A percentile compares a stretch with the other conserved stretches of the same genome.
These are phyloP conservation scores for Aspergillus fumigatiaffinis DNA, from an alignment of 2,329 filamentous ascomycete species.

Conservation along the genomic window DNA sequence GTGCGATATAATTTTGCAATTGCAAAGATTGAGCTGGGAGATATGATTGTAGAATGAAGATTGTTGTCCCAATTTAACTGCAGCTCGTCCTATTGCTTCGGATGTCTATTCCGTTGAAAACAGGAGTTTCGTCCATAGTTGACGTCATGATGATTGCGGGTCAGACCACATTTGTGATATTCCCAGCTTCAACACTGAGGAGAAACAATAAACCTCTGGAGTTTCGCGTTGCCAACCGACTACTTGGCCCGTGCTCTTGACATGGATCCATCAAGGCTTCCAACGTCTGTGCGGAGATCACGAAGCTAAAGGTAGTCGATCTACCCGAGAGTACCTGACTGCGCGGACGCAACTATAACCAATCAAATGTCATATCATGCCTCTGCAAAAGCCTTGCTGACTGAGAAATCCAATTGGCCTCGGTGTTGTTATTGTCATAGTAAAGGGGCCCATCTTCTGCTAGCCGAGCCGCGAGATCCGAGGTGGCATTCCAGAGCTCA, in stretches of 20 bases:
- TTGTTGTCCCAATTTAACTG: background rate
- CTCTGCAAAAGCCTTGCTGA: background rate
- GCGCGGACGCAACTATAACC: background rate
- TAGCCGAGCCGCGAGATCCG: background rate
- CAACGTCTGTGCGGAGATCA: background rate
- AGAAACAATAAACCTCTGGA: background rate
- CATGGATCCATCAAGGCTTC: background rate
- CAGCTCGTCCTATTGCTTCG: background rate
- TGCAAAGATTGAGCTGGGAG: background rate
- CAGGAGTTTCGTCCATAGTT: background rate
- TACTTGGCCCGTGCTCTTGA: background rate
- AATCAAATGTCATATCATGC: background rate
- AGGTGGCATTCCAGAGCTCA: slow-evolving; percentile 13
- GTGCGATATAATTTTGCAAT: background rate
- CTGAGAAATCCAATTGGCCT: background rate
- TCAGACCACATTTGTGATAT: background rate
- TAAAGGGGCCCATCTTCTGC: background rate
- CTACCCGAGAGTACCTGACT: background rate
- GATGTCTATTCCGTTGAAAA: background rate
- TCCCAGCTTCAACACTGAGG: background rate
- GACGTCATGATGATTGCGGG: background rate
- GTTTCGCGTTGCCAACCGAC: background rate
- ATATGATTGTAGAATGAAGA: background rate
- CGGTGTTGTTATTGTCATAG: background rate
- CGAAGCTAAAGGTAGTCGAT: background rate